Conservation (phyloP, 2,329 filamentous ascomycete genomes). For the Zopfia rhizophila region DNA sequence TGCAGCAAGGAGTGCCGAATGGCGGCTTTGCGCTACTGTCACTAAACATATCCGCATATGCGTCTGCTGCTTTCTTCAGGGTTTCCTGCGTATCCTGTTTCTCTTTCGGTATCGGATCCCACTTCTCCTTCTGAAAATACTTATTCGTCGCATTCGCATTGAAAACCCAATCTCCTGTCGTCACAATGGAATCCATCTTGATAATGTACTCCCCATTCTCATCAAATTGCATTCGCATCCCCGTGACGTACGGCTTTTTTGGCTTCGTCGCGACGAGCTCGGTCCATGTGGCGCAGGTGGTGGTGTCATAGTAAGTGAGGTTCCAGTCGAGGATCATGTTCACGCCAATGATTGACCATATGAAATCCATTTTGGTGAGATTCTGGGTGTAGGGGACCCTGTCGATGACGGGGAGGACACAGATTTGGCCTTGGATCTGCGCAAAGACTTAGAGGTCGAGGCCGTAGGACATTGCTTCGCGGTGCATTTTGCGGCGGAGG, state of each 20-base stretch:
- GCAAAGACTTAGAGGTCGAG: background rate
- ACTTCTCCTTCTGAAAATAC: slow-evolving; percentile 2
- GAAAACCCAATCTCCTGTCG: slow-evolving; percentile 7
- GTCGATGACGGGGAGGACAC: too few species aligned
- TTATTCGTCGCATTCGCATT: slow-evolving; percentile 1
- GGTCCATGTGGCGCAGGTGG: slow-evolving; percentile 1
- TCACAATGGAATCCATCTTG: slow-evolving; percentile 4
- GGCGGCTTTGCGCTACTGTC: background rate
- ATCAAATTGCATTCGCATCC: too few species aligned
- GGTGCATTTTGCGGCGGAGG: background rate
- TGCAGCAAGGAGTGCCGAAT: slow-evolving; percentile 4
- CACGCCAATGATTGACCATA: background rate
- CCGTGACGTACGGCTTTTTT: too few species aligned
- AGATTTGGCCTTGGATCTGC: too few species aligned
- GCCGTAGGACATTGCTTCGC: background rate
- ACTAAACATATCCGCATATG: slow-evolving; percentile 6
- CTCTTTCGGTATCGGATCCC: background rate
- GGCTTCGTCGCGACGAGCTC: background rate
- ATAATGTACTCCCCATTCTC: background rate
- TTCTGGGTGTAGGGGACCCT: too few species aligned
- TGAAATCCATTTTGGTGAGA: too few species aligned
- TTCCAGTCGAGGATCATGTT: slow-evolving; percentile 4
- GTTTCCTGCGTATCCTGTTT: background rate
- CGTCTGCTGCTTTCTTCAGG: slow-evolving; percentile 5
- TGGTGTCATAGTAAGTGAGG: slow-evolving; percentile 1